A percentile compares a stretch with the other conserved stretches of the same genome.
Conservation (phyloP, 78 protist species). For the Fonticula alba region DNA sequence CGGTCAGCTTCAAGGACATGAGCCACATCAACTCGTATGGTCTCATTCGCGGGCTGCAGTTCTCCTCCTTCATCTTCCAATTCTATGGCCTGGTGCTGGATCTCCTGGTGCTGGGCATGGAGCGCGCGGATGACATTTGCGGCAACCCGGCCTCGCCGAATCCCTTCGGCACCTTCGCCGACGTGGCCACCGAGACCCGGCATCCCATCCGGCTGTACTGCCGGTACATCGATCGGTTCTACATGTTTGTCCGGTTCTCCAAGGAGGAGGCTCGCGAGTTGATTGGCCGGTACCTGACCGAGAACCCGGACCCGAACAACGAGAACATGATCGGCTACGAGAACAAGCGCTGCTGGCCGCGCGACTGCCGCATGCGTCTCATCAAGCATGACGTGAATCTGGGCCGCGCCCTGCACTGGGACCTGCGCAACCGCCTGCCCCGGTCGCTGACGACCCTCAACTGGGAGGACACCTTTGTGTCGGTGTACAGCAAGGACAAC, state of each 20-base stretch:
- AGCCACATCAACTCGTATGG: constrained; percentile 87
- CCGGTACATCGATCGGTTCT: constrained; percentile 82
- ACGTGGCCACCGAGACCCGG: constrained; percentile 47
- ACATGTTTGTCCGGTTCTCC: constrained; percentile 73
- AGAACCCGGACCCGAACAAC: constrained; percentile 99
- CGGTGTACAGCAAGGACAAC: constrained; percentile 90
- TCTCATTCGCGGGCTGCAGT: constrained; percentile 93
- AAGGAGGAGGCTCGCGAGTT: constrained; percentile 84
- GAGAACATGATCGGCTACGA: constrained; percentile 96
- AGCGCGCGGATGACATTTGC: constrained; percentile 91
- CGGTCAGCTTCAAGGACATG: constrained; percentile 94
- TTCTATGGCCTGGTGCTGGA: constrained; percentile 88
- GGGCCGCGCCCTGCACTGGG: constrained; percentile 98
- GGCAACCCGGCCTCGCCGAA: constrained; percentile 91
- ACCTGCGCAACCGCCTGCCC: constrained; percentile 87
- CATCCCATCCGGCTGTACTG: constrained; percentile 94
- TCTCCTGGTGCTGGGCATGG: constrained; percentile 82
- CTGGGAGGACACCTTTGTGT: constrained; percentile 78
- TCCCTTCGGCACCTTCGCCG: constrained; percentile 55
- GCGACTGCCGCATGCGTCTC: constrained; percentile 95
- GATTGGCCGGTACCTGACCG: constrained; percentile 90
- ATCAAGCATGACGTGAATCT: constrained; percentile 90
- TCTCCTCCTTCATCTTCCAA: constrained; percentile 73
- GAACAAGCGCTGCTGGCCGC: constrained; percentile 98
- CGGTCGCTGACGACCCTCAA: constrained; percentile 69